Evolutionary conservation across 1,139 yeast species (phyloP), one percentile per base, ranked within the genome.

Genomic region (Eremothecium sinecaudum): DNA sequence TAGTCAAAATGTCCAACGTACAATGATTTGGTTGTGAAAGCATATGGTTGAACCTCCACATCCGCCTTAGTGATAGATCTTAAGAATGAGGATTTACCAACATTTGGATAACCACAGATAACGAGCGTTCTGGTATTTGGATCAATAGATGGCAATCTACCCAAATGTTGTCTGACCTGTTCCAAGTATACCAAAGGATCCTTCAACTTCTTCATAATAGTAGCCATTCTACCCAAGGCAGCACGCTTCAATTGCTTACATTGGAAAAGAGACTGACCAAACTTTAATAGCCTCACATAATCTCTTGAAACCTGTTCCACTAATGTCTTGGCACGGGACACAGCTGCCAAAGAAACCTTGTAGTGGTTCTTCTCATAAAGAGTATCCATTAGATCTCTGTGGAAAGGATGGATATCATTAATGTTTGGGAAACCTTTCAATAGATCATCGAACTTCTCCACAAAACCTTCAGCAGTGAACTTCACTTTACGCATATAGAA

Each of bases 151-250:
- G 99, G 99, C 51, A 90, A 70, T 74, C 99, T 87, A 48, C 97
- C 95, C 67, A 90, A 74, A 67, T 90, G 99, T 67, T 90, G 99
- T 66, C 99, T 81, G 41, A 90, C 99, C 67, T 90, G 97, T 66
- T 90, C 99, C 59, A 90, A 71, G 65, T 92, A 90, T 32, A 75
- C 71, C 44, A 90, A 69, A 24, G 98, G 92, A 60, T 90, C 98
- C 66, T 87, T 92, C 57, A 90, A 73, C 52, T 92, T 84, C 69
- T 90, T 90, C 53, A 79, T 76, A 53, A 90, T 84, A 33, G 99
- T 90, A 38, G 98, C 98, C 99, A 90, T 90, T 65, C 99, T 81
- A 71, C 99, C 99, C 50, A 90, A 69, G 23, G 97, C 99, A 48
- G 99, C 99, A 55, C 96, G 74, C 64, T 90, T 90, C 61, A 90